phyloP scores from a whole-genome alignment of 1,284 basidiomycete genomes.

The Mrakiaceae sp. region DNA sequence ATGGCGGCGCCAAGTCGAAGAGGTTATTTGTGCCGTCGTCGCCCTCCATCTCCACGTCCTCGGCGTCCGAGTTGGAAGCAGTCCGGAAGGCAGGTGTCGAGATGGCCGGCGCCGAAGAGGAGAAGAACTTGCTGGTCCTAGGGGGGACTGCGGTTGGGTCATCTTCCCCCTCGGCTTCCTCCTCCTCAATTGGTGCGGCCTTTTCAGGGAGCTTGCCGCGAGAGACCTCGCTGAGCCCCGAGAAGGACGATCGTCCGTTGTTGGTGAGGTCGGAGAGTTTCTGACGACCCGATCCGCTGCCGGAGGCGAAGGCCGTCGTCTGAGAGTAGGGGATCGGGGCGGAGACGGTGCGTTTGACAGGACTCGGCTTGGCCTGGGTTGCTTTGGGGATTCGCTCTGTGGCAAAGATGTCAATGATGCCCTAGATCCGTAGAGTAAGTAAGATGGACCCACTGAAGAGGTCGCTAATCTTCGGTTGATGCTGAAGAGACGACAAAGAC shows the following conservation, averaged over 20 bases:
- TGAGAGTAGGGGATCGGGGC: background rate
- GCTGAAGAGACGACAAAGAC: background rate
- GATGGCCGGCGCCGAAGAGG: background rate
- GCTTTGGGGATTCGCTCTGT: background rate
- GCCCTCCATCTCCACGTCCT: background rate
- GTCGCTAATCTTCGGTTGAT: constrained; percentile 12
- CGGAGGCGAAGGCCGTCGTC: background rate
- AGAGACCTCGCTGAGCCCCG: background rate
- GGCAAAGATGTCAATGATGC: background rate
- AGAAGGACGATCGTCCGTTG: background rate
- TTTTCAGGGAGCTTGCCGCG: background rate
- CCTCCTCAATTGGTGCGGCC: background rate
- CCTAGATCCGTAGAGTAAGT: background rate
- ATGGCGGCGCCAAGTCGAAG: background rate
- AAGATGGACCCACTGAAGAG: constrained; percentile 7
- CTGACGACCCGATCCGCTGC: background rate
- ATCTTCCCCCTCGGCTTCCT: background rate
- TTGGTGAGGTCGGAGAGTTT: background rate
- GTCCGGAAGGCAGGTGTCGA: background rate
- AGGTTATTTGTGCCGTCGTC: background rate
- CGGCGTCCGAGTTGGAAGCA: background rate
- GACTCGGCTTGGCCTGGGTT: background rate
- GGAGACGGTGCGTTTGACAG: background rate
- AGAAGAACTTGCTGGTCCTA: background rate
- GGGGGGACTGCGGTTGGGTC: background rate